Evolutionary conservation across 139 green algal species (phyloP).

Genomic region (Closterium sp.): DNA sequence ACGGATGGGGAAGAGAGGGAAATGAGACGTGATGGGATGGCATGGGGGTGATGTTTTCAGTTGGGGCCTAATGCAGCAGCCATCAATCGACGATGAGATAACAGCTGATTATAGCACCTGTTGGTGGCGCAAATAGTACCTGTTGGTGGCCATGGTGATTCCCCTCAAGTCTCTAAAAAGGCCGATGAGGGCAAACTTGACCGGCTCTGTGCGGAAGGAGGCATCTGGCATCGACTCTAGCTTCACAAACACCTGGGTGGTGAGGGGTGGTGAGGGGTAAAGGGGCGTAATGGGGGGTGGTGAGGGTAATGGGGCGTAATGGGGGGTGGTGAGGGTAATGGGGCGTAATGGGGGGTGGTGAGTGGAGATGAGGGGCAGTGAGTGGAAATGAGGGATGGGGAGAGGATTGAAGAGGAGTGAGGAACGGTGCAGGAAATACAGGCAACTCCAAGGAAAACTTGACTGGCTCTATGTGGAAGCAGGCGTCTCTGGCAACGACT

Average conservation of each 20-base stretch:
- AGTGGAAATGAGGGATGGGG: no score
- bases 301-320: constrained; percentile 20
- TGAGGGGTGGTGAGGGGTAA: constrained; percentile 74
- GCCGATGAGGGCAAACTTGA: constrained; percentile 50
- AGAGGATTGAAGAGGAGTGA: neutral
- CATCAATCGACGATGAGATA: neutral
- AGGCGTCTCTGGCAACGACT: constrained; percentile 9
- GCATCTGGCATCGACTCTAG: constrained; percentile 24
- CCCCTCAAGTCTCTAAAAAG: constrained; percentile 80
- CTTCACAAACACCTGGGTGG: constrained; percentile 22
- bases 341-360: constrained; percentile 40
- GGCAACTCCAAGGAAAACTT: constrained; percentile 22
- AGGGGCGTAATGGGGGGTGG: constrained; percentile 64
- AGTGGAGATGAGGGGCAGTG: no score
- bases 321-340: constrained; percentile 56
- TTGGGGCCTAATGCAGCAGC: no score
- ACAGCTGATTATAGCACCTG: neutral
- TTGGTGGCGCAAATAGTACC: constrained; percentile 11
- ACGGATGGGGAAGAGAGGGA: neutral
- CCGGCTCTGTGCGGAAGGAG: constrained; percentile 9
- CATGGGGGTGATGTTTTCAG: no score
- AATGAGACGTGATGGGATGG: no score
- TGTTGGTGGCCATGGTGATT: constrained; percentile 85
- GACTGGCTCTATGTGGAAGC: no score
- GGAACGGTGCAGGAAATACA: no score